Base-by-base conservation (phyloP, 1,139 yeast species). In the Sugiyamaella xylanicola region DNA sequence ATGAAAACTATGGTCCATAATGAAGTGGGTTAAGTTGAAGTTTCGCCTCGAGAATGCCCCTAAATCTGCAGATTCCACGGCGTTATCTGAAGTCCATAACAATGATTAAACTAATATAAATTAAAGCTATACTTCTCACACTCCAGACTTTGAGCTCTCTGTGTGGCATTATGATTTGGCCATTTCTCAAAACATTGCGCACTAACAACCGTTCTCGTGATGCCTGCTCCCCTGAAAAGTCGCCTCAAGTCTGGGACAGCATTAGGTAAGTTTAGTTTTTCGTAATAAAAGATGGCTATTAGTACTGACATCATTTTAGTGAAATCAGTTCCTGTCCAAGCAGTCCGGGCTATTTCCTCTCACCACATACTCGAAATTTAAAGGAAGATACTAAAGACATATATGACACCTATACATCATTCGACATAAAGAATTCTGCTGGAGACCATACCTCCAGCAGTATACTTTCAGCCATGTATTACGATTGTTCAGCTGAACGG, bases 341-440 rank as follows among this genome's bases (percentile, higher is more conserved):
- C 15, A 46, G 50, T 20, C 50, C 50, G 1, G 50, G 50, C 2
- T 46, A 36, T 25, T 46, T 46, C 17, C 21, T 46, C 15, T 40
- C 50, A 16, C 48, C 48, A 45, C 32, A 36, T 36, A 46, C 25
- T 21, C 37, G 50, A 46, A 46, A 36, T 46, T 37, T 46, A 46
- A 35, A 5, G 5, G 19, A 16, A 22, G 50, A 37, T 19, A 46
- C 15, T 35, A 36, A 9, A n/a, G 42, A 36, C n/a, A 36, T 9
- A 17, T 36, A 46, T 46, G 15, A 32, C 4, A 11, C 15, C 4
- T 35, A 19, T 21, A 13, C 50, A 36, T 36, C 50, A 19, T 22
- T 27, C 13, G 50, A 46, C n/a, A 32, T 32, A 16, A 16, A 2
- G 3, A 32, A 17, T 19, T 4, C 40, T n/a, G 50, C 35, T 4